A percentile compares a stretch with the other conserved stretches of the same genome.
These are phyloP conservation scores for Trichoderma hamatum DNA, from an alignment of 2,329 filamentous ascomycete species.

Conservation along the genomic window DNA sequence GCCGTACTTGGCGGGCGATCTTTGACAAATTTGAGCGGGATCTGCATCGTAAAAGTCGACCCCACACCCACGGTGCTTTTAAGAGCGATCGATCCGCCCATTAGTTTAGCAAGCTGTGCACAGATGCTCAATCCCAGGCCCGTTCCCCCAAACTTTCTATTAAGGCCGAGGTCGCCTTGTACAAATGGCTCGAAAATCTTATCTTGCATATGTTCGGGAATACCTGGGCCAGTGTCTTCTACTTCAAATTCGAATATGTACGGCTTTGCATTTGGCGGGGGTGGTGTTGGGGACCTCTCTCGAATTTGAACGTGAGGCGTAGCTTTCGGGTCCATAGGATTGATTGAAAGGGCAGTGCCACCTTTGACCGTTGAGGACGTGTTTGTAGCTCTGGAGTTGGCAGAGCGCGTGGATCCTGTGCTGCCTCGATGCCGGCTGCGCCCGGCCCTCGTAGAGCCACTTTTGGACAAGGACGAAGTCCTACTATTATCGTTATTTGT, in stretches of 20 bases:
- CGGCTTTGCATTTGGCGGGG: conserved; percentile 65
- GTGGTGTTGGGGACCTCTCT: conserved; percentile 61
- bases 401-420: conserved; percentile 55
- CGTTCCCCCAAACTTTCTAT: conserved; percentile 88
- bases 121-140: conserved; percentile 88
- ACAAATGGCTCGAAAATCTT: conserved; percentile 94
- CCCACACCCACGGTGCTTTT: conserved; percentile 73
- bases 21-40: conserved; percentile 77
- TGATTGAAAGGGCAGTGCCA: conserved; percentile 63
- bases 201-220: conserved; percentile 74
- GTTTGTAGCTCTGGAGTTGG: conserved; percentile 47
- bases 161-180: conserved; percentile 85
- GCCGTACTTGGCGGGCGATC: conserved; percentile 59
- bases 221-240: conserved; percentile 84
- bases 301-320: conserved; percentile 51
- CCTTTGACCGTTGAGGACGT: conserved; percentile 38
- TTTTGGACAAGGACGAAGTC: conserved; percentile 56
- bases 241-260: conserved; percentile 86
- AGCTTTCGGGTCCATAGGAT: conserved; percentile 61
- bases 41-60: conserved; percentile 79
- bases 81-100: conserved; percentile 76
- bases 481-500: conserved; percentile 49
- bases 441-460: conserved; percentile 43
- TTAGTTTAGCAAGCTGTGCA: conserved; percentile 78
- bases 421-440: conserved; percentile 51